Percentiles rank a stretch among this genome's conserved stretches.
phyloP scores from a whole-genome alignment of 1,284 basidiomycete genomes.

The Puccinia coronata region DNA sequence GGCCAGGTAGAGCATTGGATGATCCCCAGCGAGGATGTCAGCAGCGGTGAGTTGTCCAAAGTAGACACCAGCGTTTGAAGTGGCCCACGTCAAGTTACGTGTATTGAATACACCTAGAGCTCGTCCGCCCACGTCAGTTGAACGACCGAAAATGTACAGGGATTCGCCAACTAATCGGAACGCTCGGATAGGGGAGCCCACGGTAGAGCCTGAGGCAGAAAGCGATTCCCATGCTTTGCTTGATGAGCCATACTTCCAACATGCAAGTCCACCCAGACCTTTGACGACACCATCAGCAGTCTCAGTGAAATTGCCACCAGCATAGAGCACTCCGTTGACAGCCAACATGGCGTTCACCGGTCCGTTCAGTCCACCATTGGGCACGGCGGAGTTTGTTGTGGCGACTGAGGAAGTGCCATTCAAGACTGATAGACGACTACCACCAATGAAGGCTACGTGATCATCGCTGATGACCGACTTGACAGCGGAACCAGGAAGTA shows the following conservation, averaged over 20 bases:
- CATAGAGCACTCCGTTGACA: conserved; percentile 19
- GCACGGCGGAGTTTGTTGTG: conserved; percentile 10
- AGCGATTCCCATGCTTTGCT: conserved; percentile 34
- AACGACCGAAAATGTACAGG: conserved; percentile 35
- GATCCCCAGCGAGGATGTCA: not conserved
- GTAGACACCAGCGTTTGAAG: conserved; percentile 20
- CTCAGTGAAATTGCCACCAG: conserved; percentile 36
- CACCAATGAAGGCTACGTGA: conserved; percentile 22
- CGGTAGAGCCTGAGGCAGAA: not conserved
- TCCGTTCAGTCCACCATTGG: conserved; percentile 46
- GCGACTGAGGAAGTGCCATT: conserved; percentile 18
- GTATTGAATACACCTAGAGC: conserved; percentile 31
- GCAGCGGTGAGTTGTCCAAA: conserved; percentile 38
- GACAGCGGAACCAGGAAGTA: conserved; percentile 16
- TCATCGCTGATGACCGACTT: conserved; percentile 16
- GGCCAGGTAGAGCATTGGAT: conserved; percentile 30
- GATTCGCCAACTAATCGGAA: conserved; percentile 7
- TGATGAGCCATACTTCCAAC: conserved; percentile 41
- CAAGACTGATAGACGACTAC: conserved; percentile 34
- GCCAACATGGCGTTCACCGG: conserved; percentile 6
- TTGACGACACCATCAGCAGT: conserved; percentile 29
- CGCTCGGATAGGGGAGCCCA: conserved; percentile 13
- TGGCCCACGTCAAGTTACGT: conserved; percentile 10
- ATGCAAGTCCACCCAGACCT: conserved; percentile 31
- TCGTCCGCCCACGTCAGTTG: not conserved